Base-by-base conservation (phyloP, 352 stramenopile species). In the Pythium angustatum region DNA sequence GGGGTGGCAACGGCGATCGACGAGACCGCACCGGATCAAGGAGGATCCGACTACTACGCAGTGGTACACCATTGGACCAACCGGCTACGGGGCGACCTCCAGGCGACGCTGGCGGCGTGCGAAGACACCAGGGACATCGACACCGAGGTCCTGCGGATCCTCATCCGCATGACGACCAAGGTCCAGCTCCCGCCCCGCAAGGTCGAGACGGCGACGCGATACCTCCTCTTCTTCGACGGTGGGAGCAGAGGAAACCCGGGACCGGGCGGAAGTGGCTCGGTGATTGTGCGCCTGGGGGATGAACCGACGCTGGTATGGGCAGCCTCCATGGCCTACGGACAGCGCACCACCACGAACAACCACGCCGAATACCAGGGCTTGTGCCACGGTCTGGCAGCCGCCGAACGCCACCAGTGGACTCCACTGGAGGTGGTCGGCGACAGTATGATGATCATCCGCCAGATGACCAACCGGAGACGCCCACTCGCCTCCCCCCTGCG, bases 381-480 rank as follows among this genome's bases (percentile, higher is more conserved):
- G n/a, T 34, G 27, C 21, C 48, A 19, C 1, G 47, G 57, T 22
- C 34, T 64, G 3, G 3, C 4, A 9, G 44, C 28, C 6, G 56
- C 45, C 7, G 41, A 34, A 5, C 15, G 27, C 5, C 21, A 54
- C 21, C 5, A 26, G 19, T 45, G 8, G n/a, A 15, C 14, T 22
- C 28, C 33, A 15, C 31, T 64, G 11, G 21, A n/a, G 6, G 57
- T 57, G 2, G 30, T 64, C 5, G 57, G 47, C 5, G 57, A 64
- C 47, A 64, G 57, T 33, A 51, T 36, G 10, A 36, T 64, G 26
- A 64, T 64, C 19, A 43, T 64, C 24, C 7, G 34, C 47, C 44
- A 50, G 15, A 49, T 57, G 26, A 10, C 4, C 31, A 22, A 38
- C 14, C 22, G 28, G 2, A 30, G 17, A 12, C 17, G 10, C 2